Evolutionary conservation across 345 rosid species (phyloP), one percentile per base, ranked within the genome.

Genomic region (Zanthoxylum bungeanum): DNA sequence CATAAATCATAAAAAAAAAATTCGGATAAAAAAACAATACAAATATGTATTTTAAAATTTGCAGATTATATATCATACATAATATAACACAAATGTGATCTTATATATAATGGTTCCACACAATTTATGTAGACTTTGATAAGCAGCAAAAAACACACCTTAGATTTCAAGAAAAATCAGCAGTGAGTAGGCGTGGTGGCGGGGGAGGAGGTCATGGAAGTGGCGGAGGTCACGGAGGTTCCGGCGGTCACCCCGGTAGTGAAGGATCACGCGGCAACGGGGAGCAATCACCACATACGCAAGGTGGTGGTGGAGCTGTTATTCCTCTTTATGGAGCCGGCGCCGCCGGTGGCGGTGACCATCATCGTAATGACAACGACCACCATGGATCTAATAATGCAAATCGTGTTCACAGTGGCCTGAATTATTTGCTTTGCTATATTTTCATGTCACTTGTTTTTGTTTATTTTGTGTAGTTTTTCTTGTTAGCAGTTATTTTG

Each of bases 311-410:
- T n/a, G 49, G 58, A 12, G 36, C 52, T 22, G 71, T 72, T 8
- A 69, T 77, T 62, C 77, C 80, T 27, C 14, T 68, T 1, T 73
- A 61, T 61, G 81, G 57, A 24, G 79, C 76, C 44, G 72, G 75
- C 11, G 65, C 69, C 2, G 75, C 75, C 6, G 69, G 75, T 24
- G 68, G 66, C 11, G 17, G n/a, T 12, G 21, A 14, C 21, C 10
- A 17, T 10, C 76, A 72, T 58, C 49, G 60, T 47, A 3, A 44
- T 7, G 58, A 51, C 39, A 28, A 44, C 33, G 17, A 17, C 28
- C 70, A 63, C 0, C 44, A 64, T 36, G 73, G 69, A 40, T 16
- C 72, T 1, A 68, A 56, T 4, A 9, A 10, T 31, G 70, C 44
- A 56, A 30, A 51, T 42, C 53, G 1, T 0, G 31, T 24, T 0